Evolutionary conservation across 148 eudicot species (phyloP).

Genomic region (Polygonum maritimum): DNA sequence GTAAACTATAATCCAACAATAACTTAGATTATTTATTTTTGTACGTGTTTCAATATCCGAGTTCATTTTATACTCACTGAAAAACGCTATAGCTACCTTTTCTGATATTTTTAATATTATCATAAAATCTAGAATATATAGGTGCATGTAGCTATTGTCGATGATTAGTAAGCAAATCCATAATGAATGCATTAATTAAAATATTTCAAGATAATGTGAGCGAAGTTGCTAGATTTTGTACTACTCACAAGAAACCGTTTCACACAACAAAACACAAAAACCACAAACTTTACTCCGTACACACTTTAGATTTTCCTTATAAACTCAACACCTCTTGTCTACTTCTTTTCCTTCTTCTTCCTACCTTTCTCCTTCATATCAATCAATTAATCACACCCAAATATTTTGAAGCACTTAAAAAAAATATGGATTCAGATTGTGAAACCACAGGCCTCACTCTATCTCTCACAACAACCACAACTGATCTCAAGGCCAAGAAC

Average conservation of each 20-base stretch:
- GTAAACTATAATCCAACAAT: too few species aligned
- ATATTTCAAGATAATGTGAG: too few species aligned
- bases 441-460: background rate
- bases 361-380: background rate
- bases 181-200: too few species aligned
- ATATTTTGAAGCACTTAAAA: background rate
- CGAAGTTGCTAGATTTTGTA: too few species aligned
- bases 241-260: background rate
- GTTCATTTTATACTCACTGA: too few species aligned
- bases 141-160: too few species aligned
- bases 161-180: too few species aligned
- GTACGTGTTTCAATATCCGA: too few species aligned
- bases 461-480: background rate
- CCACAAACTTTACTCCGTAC: background rate
- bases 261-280: background rate
- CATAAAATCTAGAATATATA: too few species aligned
- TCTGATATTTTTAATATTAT: too few species aligned
- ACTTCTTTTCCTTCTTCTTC: background rate
- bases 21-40: too few species aligned
- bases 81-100: too few species aligned
- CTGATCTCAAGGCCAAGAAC: background rate
- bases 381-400: background rate
- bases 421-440: background rate
- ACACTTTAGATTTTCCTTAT: background rate
- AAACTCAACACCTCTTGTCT: background rate